Conservation (phyloP, 140 eudicot species). For the Flaveria floridana region DNA sequence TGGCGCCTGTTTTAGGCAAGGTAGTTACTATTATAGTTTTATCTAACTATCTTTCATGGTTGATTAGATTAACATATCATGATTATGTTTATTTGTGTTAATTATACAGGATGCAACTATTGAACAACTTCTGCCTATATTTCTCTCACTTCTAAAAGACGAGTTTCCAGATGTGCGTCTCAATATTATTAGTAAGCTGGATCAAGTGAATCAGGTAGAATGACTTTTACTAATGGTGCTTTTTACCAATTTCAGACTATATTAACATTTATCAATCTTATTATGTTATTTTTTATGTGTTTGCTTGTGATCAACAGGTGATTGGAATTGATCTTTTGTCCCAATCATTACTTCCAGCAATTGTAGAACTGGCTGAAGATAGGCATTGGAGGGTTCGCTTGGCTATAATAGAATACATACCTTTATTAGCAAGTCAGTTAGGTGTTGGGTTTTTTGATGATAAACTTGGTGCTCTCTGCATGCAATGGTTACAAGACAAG, state of each 20-base stretch:
- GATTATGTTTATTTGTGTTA: constrained; percentile 7
- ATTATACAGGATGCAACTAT: constrained; percentile 89
- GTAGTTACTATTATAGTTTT: constrained; percentile 37
- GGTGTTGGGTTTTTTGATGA: constrained; percentile 99
- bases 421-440: constrained; percentile 90
- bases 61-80: background rate
- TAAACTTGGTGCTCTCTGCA: constrained; percentile 94
- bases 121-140: constrained; percentile 95
- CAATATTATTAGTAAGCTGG: constrained; percentile 94
- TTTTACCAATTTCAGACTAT: background rate
- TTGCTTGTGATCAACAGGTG: constrained; percentile 50
- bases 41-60: background rate
- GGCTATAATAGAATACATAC: constrained; percentile 96
- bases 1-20: constrained; percentile 99
- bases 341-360: constrained; percentile 91
- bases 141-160: constrained; percentile 87
- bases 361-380: constrained; percentile 99
- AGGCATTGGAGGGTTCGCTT: constrained; percentile 99
- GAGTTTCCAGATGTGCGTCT: constrained; percentile 99
- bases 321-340: constrained; percentile 94
- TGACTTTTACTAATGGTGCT: background rate
- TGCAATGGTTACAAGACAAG: constrained; percentile 99
- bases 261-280: background rate
- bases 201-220: constrained; percentile 95
- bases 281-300: background rate